phyloP scores from a whole-genome alignment of 2,329 filamentous ascomycete genomes.

The Phialophora chinensis region DNA sequence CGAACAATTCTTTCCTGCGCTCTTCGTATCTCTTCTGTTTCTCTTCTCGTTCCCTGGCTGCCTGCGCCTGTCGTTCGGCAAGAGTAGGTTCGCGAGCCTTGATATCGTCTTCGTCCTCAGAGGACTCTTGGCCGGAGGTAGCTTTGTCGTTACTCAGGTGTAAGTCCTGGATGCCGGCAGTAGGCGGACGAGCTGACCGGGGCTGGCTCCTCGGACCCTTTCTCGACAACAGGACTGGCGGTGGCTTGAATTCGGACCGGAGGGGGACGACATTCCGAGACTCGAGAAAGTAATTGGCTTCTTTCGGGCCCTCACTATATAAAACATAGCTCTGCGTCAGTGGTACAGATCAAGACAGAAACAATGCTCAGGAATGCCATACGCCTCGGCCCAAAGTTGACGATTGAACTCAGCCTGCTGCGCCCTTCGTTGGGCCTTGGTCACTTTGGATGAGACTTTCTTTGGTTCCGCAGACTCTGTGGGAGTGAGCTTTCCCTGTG shows the following conservation, averaged over 20 bases:
- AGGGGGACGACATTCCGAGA: slow-evolving; percentile 65
- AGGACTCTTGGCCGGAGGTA: slow-evolving; percentile 55
- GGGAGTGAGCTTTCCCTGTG: slow-evolving; percentile 44
- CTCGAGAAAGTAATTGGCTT: slow-evolving; percentile 77
- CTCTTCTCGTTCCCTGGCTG: slow-evolving; percentile 78
- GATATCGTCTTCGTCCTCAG: slow-evolving; percentile 61
- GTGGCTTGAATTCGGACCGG: slow-evolving; percentile 75
- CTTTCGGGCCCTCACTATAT: slow-evolving; percentile 68
- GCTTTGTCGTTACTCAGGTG: slow-evolving; percentile 55
- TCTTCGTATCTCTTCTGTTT: slow-evolving; percentile 91
- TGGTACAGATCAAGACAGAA: slow-evolving; percentile 2
- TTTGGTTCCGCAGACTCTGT: slow-evolving; percentile 48
- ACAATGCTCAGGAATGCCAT: slow-evolving; percentile 44
- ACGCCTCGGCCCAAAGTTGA: slow-evolving; percentile 89
- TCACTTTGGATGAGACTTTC: slow-evolving; percentile 61
- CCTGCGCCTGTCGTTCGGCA: slow-evolving; percentile 78
- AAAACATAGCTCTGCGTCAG: not conserved
- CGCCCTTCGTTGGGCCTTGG: slow-evolving; percentile 76
- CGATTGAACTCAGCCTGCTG: slow-evolving; percentile 83
- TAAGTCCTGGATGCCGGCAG: slow-evolving; percentile 28
- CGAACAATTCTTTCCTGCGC: slow-evolving; percentile 84
- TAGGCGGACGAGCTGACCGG: slow-evolving; percentile 30
- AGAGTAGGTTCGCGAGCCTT: slow-evolving; percentile 69
- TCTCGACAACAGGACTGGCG: slow-evolving; percentile 83
- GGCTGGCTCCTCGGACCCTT: slow-evolving; percentile 54